Percentiles rank a stretch among this genome's conserved stretches.
Evolutionary conservation across 768 basidiomycete species (phyloP).

Genomic region (Lactarius psammicola): DNA sequence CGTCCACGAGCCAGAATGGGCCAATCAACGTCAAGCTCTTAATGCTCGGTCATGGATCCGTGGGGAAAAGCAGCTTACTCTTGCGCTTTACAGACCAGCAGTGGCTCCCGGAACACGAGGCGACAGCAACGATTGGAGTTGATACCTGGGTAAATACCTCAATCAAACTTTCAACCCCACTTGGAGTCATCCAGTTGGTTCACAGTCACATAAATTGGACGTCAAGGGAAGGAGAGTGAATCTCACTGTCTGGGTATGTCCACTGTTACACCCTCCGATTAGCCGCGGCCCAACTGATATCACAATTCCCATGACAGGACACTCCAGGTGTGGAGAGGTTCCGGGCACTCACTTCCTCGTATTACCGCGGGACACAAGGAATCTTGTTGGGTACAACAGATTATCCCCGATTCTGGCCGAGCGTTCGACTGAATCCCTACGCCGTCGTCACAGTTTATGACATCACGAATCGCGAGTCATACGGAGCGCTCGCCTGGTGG

Average conservation of each 20-base stretch:
- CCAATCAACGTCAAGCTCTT: constrained; percentile 78
- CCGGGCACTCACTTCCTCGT: constrained; percentile 88
- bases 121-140: constrained; percentile 77
- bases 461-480: constrained; percentile 86
- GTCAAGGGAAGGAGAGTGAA: constrained; percentile 81
- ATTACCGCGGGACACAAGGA: constrained; percentile 86
- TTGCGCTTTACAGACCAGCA: constrained; percentile 93
- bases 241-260: constrained; percentile 91
- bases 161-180: neutral
- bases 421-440: neutral
- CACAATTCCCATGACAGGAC: constrained; percentile 52
- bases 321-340: constrained; percentile 97
- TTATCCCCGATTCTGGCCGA: neutral
- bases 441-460: constrained; percentile 69
- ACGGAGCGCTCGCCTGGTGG: constrained; percentile 92
- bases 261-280: neutral
- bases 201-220: constrained; percentile 83
- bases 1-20: constrained; percentile 21
- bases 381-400: constrained; percentile 59
- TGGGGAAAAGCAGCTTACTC: constrained; percentile 87
- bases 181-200: neutral
- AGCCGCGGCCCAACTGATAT: neutral
- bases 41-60: constrained; percentile 80
- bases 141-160: constrained; percentile 66
- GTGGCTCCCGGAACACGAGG: constrained; percentile 88